Base-by-base conservation (phyloP, 164 flowering plant genomes). In the Houttuynia cordata region DNA sequence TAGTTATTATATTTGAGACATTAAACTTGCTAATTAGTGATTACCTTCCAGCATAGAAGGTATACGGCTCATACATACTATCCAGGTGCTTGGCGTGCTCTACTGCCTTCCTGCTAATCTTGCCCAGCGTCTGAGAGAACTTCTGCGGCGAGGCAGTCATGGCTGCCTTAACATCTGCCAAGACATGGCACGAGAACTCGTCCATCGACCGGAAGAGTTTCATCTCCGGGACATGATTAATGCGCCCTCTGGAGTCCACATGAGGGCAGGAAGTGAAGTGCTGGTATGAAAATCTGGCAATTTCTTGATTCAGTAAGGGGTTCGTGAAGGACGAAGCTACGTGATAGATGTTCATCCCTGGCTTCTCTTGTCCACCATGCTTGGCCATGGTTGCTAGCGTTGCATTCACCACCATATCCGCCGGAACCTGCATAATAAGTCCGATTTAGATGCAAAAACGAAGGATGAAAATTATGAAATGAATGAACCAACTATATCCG, bases 401-500 rank as follows among this genome's bases (percentile, higher is more conserved):
- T 34, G 96, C 90, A 58, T 92, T 92, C 6, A 86, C 98, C 6
- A 89, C 98, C 97, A 92, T 92, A 63, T 89, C 97, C 0, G 87
- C 98, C 19, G 98, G 98, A 12, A 88, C 88, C 96, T 88, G 67
- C 63, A 30, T 30, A 6, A 6, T 30, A 30, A 30, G 37, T 30
- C 37, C 4, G 37, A 30, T 30, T 30, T 30, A 30, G 37, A 30
- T 30, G 37, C 37, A 30, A 30, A 30, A n/a, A n/a, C 22, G 3
- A 24, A 10, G 10, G 58, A 14, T n/a, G n/a, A n/a, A n/a, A n/a
- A n/a, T n/a, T n/a, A 24, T 56, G 37, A 23, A 20, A 9, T 57
- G 21, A n/a, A 30, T 34, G 60, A 22, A 56, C 18, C 37, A 45
- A 53, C 7, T n/a, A 47, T 21, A 50, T 19, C 51, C 51, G 49